Base-by-base conservation (phyloP, 768 basidiomycete species). In the Hebeloma cylindrosporum region DNA sequence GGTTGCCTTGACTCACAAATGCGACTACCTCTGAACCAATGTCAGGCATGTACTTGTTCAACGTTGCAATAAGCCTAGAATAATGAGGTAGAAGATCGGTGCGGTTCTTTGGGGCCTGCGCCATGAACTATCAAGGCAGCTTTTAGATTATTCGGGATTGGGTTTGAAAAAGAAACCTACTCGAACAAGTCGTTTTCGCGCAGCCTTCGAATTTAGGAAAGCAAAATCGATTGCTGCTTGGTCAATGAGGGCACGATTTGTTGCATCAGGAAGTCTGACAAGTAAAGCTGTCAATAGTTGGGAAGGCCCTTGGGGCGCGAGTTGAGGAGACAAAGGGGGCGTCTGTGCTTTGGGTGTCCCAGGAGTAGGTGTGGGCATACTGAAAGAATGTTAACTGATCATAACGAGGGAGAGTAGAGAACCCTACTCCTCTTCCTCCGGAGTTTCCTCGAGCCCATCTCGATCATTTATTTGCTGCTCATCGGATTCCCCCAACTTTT, bases 221-320 rank as follows among this genome's bases (percentile, higher is more conserved):
- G 93, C 91, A 63, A 99, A 99, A 51, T 99, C 95, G 28, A 97
- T 81, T 0, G 93, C 93, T 21, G 87, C 85, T 65, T 95, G 91
- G 61, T 99, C 96, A 45, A 98, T 88, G 48, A 92, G 64, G 2
- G 80, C 77, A 11, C 90, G 81, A 58, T 93, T 97, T 9, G 89
- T 94, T n/a, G 90, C 88, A 62, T 99, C 95, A 0, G 95, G 89
- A 8, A 99, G 74, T 21, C 93, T 87, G 25, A 88, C 83, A 28
- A 99, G 82, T 14, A 99, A 73, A 8, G 91, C 88, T 3, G 89
- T 93, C 35, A 99, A 78, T 28, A 97, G 77, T 50, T 97, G 93
- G 0, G 93, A 91, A 6, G 96, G 95, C 5, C 94, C 96, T 51
- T 91, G 88, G 7, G 93, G 80, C 2, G 85, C 81, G 23, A 93